A percentile compares a stretch with the other conserved stretches of the same genome.
Conservation (phyloP, 192 early-diverging fungal species). For the Coemansia nantahalensis region DNA sequence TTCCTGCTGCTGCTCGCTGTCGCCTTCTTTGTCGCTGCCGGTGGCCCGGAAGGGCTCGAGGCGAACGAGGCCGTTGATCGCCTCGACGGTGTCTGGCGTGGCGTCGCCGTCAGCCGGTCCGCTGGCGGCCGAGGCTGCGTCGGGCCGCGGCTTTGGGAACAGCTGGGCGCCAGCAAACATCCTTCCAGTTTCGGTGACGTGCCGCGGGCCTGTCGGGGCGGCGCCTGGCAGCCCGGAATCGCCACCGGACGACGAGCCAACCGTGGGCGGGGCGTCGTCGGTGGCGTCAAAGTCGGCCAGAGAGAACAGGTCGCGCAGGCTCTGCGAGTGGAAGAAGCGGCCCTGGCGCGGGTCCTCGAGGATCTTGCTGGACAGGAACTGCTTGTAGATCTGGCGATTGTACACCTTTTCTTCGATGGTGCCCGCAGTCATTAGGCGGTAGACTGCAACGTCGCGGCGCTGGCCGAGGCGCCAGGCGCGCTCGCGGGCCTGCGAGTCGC, state of each 20-base stretch:
- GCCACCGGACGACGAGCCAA: not conserved
- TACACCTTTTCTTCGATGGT: slow-evolving; percentile 98
- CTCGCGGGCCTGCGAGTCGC: slow-evolving; percentile 93
- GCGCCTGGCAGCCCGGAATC: too few relatives aligned
- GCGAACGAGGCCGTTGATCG: slow-evolving; percentile 27
- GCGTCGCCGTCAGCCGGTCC: not conserved
- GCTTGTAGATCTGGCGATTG: slow-evolving; percentile 97
- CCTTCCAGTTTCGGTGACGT: slow-evolving; percentile 76
- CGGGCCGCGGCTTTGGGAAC: slow-evolving; percentile 14
- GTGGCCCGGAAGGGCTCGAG: slow-evolving; percentile 22
- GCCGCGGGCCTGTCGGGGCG: not conserved
- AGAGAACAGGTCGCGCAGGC: slow-evolving; percentile 84
- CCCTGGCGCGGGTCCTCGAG: slow-evolving; percentile 84
- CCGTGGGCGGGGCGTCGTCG: not conserved
- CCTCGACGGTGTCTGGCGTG: slow-evolving; percentile 2
- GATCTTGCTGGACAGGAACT: slow-evolving; percentile 95
- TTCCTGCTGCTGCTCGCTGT: slow-evolving; percentile 1
- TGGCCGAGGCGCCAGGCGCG: slow-evolving; percentile 95
- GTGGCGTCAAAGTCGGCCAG: slow-evolving; percentile 51
- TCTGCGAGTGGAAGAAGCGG: slow-evolving; percentile 86
- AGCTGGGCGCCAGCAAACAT: slow-evolving; percentile 78
- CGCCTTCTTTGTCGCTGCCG: slow-evolving; percentile 4
- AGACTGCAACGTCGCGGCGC: slow-evolving; percentile 82
- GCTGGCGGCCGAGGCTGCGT: not conserved
- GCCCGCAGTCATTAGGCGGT: slow-evolving; percentile 91